A percentile compares a stretch with the other conserved stretches of the same genome.
phyloP scores from a whole-genome alignment of 2,329 filamentous ascomycete species.

The Penicillium sp. region DNA sequence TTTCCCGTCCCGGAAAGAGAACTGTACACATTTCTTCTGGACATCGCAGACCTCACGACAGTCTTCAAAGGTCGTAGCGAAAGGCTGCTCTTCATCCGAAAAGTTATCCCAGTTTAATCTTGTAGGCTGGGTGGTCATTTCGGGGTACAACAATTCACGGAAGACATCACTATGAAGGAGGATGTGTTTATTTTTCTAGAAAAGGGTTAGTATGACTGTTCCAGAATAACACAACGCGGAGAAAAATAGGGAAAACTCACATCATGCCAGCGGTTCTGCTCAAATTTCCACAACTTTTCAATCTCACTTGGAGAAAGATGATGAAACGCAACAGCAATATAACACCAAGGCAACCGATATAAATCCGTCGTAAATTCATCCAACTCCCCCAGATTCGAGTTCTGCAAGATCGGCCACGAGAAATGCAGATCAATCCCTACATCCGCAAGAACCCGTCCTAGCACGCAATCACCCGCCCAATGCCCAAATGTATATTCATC shows the following conservation, averaged over 20 bases:
- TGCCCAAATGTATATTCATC: constrained; percentile 49
- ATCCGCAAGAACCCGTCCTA: constrained; percentile 50
- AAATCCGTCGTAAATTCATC: constrained; percentile 43
- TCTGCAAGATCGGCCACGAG: constrained; percentile 51
- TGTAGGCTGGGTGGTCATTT: constrained; percentile 28
- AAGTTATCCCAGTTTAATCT: constrained; percentile 37
- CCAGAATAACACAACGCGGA: background rate
- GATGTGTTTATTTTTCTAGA: constrained; percentile 24
- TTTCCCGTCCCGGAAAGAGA: constrained; percentile 27
- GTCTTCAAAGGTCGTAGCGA: constrained; percentile 29
- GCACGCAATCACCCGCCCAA: constrained; percentile 54
- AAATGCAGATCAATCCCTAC: constrained; percentile 47
- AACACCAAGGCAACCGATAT: constrained; percentile 52
- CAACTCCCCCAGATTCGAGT: constrained; percentile 45
- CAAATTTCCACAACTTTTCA: constrained; percentile 47
- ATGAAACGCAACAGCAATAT: constrained; percentile 52
- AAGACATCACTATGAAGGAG: constrained; percentile 41
- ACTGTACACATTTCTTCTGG: constrained; percentile 32
- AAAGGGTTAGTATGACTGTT: background rate
- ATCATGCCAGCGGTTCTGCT: constrained; percentile 59
- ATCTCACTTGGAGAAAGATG: constrained; percentile 48
- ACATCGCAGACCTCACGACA: constrained; percentile 32
- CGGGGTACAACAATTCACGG: constrained; percentile 37
- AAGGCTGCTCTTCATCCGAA: constrained; percentile 31
- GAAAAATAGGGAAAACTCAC: constrained; percentile 45